Evolutionary conservation across 441 rosid genomes (phyloP).

Genomic region (Euphorbia celastroides): DNA sequence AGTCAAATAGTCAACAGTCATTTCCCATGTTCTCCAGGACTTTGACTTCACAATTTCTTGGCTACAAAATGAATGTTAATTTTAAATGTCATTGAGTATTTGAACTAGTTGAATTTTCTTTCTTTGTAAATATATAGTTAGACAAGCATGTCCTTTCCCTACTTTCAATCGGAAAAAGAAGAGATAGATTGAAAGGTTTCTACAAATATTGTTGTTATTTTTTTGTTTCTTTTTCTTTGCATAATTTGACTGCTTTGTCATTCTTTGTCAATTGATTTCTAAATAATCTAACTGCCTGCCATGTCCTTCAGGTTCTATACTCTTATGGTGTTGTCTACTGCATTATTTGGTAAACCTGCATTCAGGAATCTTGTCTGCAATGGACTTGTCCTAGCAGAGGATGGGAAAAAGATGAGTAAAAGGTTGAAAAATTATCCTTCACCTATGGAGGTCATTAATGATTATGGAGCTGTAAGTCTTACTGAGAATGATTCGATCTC

Average conservation of each 20-base stretch:
- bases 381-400: constrained; percentile 96
- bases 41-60: background rate
- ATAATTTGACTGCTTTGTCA: constrained; percentile 1
- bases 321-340: constrained; percentile 96
- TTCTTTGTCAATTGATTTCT: background rate
- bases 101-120: background rate
- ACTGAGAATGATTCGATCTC: too few relatives aligned
- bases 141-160: background rate
- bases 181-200: background rate
- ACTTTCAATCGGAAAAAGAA: background rate
- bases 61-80: background rate
- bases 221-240: background rate
- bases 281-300: background rate
- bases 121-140: background rate
- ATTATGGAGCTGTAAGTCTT: constrained; percentile 87
- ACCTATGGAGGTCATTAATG: constrained; percentile 78
- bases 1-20: too few relatives aligned
- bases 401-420: constrained; percentile 98
- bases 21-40: background rate
- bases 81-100: background rate
- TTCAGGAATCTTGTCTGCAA: constrained; percentile 91
- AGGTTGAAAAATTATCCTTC: constrained; percentile 83
- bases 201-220: background rate
- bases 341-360: constrained; percentile 87
- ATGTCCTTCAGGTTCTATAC: constrained; percentile 75